Base-by-base conservation (phyloP, 2,329 filamentous ascomycete species). In the Cryphonectria radicalis region DNA sequence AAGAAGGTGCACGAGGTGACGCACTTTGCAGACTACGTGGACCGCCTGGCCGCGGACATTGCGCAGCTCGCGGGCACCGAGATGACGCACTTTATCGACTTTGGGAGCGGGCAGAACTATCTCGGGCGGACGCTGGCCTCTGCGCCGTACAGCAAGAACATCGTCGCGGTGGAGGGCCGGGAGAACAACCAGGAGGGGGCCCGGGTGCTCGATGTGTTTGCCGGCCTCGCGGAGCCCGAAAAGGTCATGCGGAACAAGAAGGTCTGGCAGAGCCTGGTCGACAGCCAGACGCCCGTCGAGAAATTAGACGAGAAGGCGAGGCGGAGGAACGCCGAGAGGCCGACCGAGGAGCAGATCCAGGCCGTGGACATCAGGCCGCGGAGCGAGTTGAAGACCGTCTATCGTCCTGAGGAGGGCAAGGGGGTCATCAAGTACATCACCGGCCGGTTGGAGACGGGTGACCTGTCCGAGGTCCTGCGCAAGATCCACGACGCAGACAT, bases 21-120 rank as follows among this genome's bases (percentile, higher is more conserved):
- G 72, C 90, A 96, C 78, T 98, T 98, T 78, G 92, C 95, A n/a
- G 88, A 88, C 74, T 98, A 95, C 77, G 89, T 98, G 67, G 88
- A 93, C 66, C 77, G 82, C 3, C 82, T 91, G 13, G 85, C 88
- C 0, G 81, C 82, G 68, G 86, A 88, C 40, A 86, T 97, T 35
- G 86, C 88, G 3, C 78, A 83, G 1, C 82, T 88, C 1, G 87
- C 91, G 59, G 83, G 84, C 0, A 81, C 84, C 64, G 81, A 86
- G 19, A 90, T 98, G 72, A 93, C 94, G 0, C 95, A 98, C 82
- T 90, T 97, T 71, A 91, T 98, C 65, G 96, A 99, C 81, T 97
- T 98, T 80, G 96, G 96, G 40, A 97, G 94, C 68, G 96, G 96
- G 0, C 95, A 98, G 80, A 98, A 98, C 78, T 99, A 99, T 78